These are phyloP conservation scores for Heterobasidion occidentale DNA, from an alignment of 1,284 basidiomycete genomes.

Conservation along the genomic window DNA sequence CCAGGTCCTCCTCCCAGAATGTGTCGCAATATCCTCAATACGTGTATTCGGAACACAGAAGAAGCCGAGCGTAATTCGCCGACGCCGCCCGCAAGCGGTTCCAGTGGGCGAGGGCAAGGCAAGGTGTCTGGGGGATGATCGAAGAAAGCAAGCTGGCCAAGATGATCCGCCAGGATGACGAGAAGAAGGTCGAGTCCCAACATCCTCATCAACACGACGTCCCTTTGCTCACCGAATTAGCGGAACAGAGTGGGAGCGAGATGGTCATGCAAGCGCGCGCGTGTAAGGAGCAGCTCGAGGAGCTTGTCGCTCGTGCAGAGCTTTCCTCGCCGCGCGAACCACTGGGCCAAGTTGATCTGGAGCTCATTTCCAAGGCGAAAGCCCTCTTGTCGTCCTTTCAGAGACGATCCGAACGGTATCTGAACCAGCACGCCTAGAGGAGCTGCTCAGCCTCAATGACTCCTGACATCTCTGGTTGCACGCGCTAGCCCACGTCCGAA, in stretches of 20 bases:
- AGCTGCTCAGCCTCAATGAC: slow-evolving; percentile 69
- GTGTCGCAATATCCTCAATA: slow-evolving; percentile 72
- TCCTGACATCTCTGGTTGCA: slow-evolving; percentile 46
- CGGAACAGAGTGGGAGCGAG: slow-evolving; percentile 43
- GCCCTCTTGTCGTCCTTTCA: slow-evolving; percentile 51
- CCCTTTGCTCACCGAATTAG: slow-evolving; percentile 8
- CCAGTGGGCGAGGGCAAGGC: slow-evolving; percentile 33
- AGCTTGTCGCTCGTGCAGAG: slow-evolving; percentile 26
- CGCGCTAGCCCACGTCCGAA: slow-evolving; percentile 25
- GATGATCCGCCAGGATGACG: slow-evolving; percentile 53
- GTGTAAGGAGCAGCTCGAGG: slow-evolving; percentile 41
- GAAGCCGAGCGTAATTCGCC: slow-evolving; percentile 52
- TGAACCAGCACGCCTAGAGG: slow-evolving; percentile 54
- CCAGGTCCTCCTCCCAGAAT: slow-evolving; percentile 32
- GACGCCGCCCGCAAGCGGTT: slow-evolving; percentile 16
- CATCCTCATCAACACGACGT: slow-evolving; percentile 9
- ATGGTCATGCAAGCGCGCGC: slow-evolving; percentile 42
- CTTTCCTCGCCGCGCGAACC: slow-evolving; percentile 14
- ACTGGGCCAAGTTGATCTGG: slow-evolving; percentile 13
- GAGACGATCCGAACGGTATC: slow-evolving; percentile 49
- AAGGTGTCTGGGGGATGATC: slow-evolving; percentile 73
- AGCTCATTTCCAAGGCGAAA: slow-evolving; percentile 41
- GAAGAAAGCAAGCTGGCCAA: slow-evolving; percentile 74
- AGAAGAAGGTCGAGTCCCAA: slow-evolving; percentile 43
- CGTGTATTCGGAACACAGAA: slow-evolving; percentile 89